These are phyloP conservation scores for Daldinia eschscholtzii DNA, from an alignment of 2,329 filamentous ascomycete species.

Conservation along the genomic window DNA sequence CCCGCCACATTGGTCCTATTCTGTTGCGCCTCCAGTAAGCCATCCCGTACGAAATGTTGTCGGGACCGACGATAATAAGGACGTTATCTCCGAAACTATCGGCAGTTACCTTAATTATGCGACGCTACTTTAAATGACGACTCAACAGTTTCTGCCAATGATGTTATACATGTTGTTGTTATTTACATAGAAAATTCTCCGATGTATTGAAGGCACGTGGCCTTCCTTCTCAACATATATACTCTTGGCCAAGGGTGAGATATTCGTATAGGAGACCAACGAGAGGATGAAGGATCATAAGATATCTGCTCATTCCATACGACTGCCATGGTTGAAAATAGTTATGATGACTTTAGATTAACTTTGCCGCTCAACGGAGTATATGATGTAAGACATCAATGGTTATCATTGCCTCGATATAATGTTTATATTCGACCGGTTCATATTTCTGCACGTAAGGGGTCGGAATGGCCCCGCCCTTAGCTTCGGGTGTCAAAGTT, in stretches of 20 bases:
- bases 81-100: slow-evolving; percentile 10
- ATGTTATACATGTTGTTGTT: neutral
- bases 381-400: neutral
- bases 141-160: slow-evolving; percentile 9
- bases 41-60: neutral
- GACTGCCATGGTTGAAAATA: neutral
- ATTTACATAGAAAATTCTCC: neutral
- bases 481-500: neutral
- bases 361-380: no score
- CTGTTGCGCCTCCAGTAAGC: neutral
- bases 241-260: neutral
- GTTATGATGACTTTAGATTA: no score
- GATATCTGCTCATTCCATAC: neutral
- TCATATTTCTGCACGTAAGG: neutral
- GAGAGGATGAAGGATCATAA: neutral
- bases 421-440: neutral
- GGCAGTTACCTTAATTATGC: neutral
- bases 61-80: slow-evolving; percentile 6
- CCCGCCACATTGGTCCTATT: neutral
- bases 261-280: neutral
- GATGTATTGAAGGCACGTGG: slow-evolving; percentile 4
- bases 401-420: neutral
- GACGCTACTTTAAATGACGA: neutral
- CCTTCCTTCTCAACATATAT: neutral
- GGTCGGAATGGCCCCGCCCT: neutral